Evolutionary conservation across 306 rosid genomes (phyloP).

Genomic region (Biancaea sappan): DNA sequence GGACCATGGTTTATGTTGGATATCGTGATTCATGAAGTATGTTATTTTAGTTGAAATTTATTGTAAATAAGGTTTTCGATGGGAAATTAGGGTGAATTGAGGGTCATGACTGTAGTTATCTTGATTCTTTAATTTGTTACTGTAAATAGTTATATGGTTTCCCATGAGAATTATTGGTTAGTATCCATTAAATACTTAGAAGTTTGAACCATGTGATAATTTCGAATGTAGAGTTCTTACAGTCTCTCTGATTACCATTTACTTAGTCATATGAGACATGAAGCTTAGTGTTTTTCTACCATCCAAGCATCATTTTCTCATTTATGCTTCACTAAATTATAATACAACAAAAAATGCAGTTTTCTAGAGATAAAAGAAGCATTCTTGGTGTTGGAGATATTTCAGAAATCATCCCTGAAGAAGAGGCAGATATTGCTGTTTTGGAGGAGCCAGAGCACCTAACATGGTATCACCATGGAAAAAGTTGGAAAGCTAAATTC

Average conservation of each 20-base stretch:
- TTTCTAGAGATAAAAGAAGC: conserved; percentile 84
- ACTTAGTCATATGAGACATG: conserved; percentile 8
- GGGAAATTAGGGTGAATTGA: neutral
- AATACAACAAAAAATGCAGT: conserved; percentile 49
- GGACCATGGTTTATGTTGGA: conserved; percentile 9
- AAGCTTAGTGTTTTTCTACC: conserved; percentile 5
- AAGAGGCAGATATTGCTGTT: conserved; percentile 87
- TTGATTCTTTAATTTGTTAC: neutral
- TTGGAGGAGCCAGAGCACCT: conserved; percentile 99
- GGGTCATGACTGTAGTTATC: neutral
- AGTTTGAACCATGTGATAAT: conserved; percentile 14
- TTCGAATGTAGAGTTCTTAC: conserved; percentile 10
- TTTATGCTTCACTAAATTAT: conserved; percentile 30
- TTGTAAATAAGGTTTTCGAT: neutral
- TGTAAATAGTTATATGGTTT: neutral
- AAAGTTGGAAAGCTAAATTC: conserved; percentile 92
- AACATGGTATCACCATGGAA: conserved; percentile 98
- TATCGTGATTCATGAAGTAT: conserved; percentile 13
- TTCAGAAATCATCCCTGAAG: conserved; percentile 79
- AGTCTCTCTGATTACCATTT: neutral
- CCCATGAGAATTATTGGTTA: neutral
- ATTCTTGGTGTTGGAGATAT: conserved; percentile 95
- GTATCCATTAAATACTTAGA: neutral
- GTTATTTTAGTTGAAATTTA: conserved; percentile 3
- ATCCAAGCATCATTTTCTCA: conserved; percentile 3